These are phyloP conservation scores for Scedosporium aurantiacum DNA, from an alignment of 2,329 filamentous ascomycete species.

Conservation along the genomic window DNA sequence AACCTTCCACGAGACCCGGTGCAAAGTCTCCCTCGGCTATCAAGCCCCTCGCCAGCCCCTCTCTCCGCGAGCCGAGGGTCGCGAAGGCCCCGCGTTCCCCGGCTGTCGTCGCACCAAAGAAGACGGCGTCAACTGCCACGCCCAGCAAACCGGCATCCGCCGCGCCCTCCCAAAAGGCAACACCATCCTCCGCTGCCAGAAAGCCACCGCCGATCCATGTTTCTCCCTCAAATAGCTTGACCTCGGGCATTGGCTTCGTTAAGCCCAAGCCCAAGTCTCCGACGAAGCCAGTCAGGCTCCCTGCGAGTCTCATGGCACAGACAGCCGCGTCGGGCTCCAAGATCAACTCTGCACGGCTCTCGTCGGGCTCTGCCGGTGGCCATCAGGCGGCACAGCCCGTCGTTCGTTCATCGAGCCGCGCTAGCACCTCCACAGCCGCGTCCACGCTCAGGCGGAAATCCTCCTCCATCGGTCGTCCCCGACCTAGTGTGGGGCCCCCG, in stretches of 20 bases:
- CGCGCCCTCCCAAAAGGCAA: slow-evolving; percentile 17
- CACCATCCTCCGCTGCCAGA: slow-evolving; percentile 23
- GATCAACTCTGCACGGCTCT: slow-evolving; percentile 12
- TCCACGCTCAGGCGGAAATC: slow-evolving; percentile 29
- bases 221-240: slow-evolving; percentile 18
- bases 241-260: slow-evolving; percentile 28
- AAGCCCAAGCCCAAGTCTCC: slow-evolving; percentile 57
- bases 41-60: slow-evolving; percentile 27
- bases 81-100: background rate
- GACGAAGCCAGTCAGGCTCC: slow-evolving; percentile 55
- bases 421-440: slow-evolving; percentile 25
- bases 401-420: slow-evolving; percentile 34
- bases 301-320: slow-evolving; percentile 56
- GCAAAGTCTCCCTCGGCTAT: slow-evolving; percentile 24
- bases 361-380: background rate
- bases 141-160: slow-evolving; percentile 16
- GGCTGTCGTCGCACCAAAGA: slow-evolving; percentile 20
- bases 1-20: slow-evolving; percentile 18
- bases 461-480: slow-evolving; percentile 31
- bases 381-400: slow-evolving; percentile 14
- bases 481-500: slow-evolving; percentile 46
- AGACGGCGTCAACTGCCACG: slow-evolving; percentile 18
- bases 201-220: slow-evolving; percentile 32
- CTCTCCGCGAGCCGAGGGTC: background rate
- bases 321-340: slow-evolving; percentile 61